These are phyloP conservation scores for Pseudopediastrum boryanum DNA, from an alignment of 139 green algal genomes.

Conservation along the genomic window DNA sequence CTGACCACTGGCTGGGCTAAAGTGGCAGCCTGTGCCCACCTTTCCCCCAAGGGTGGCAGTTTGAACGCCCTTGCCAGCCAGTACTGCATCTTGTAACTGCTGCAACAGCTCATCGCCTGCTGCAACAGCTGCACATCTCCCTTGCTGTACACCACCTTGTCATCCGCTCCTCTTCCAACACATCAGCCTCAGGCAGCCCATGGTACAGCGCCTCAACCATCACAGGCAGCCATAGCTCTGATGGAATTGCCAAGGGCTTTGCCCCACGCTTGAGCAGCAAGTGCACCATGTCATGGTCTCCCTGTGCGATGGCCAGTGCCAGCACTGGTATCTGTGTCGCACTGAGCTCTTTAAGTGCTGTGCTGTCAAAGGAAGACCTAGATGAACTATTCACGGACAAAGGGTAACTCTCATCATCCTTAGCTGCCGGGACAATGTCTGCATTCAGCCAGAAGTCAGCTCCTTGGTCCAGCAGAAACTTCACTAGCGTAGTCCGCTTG, in stretches of 20 bases:
- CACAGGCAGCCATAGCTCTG: neutral
- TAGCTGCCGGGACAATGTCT: no score
- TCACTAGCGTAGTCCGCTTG: neutral
- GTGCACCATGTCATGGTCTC: conserved; percentile 6
- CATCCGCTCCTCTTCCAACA: neutral
- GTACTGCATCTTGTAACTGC: neutral
- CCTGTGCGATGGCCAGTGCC: neutral
- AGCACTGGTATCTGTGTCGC: neutral
- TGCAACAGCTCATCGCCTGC: neutral
- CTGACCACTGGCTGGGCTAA: no score
- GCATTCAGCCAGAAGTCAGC: no score
- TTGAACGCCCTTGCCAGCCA: conserved; percentile 9
- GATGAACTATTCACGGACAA: no score
- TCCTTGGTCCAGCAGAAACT: neutral
- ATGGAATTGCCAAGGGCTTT: neutral
- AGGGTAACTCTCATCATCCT: no score
- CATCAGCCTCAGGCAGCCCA: neutral
- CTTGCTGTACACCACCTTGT: no score
- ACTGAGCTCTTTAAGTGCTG: neutral
- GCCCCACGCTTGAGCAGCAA: conserved; percentile 12
- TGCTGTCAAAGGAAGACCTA: no score
- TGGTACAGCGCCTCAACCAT: neutral
- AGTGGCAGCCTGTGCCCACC: no score
- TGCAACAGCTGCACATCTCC: no score
- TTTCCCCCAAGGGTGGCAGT: neutral